phyloP scores from a whole-genome alignment of 1,139 yeast genomes.

The Geotrichum klebahnii region DNA sequence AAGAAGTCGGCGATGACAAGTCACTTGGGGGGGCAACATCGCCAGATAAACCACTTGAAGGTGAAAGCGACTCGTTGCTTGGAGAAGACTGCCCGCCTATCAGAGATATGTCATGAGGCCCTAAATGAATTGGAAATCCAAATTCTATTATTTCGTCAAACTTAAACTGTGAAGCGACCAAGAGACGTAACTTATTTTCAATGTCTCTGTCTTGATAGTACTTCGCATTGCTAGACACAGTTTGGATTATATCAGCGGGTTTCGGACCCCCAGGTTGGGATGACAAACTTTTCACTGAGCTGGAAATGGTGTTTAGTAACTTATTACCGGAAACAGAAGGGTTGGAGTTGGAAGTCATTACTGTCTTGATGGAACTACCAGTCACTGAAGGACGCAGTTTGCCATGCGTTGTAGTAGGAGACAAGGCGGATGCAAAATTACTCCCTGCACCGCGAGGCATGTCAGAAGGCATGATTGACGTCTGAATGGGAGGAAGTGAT shows the following conservation, averaged over 20 bases:
- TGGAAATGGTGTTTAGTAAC: not conserved
- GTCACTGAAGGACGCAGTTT: not conserved
- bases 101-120: conserved; percentile 18
- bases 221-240: conserved; percentile 4
- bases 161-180: conserved; percentile 25
- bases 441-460: too few relatives aligned
- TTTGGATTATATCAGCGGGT: conserved; percentile 1
- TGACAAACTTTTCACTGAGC: conserved; percentile 5
- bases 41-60: too few relatives aligned
- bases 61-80: not conserved
- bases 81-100: not conserved
- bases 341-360: not conserved
- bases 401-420: conserved; percentile 1
- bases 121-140: conserved; percentile 32
- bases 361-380: not conserved
- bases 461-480: too few relatives aligned
- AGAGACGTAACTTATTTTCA: conserved; percentile 28
- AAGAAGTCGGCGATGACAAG: not conserved
- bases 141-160: conserved; percentile 35
- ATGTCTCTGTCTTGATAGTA: conserved; percentile 30
- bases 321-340: not conserved
- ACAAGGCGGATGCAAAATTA: conserved; percentile 6
- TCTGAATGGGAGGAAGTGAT: conserved; percentile 10
- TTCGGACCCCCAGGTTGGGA: not conserved
- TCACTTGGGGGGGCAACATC: not conserved